Evolutionary conservation across 768 basidiomycete genomes (phyloP), one percentile per base, ranked within the genome.

Genomic region (Russula abietina): DNA sequence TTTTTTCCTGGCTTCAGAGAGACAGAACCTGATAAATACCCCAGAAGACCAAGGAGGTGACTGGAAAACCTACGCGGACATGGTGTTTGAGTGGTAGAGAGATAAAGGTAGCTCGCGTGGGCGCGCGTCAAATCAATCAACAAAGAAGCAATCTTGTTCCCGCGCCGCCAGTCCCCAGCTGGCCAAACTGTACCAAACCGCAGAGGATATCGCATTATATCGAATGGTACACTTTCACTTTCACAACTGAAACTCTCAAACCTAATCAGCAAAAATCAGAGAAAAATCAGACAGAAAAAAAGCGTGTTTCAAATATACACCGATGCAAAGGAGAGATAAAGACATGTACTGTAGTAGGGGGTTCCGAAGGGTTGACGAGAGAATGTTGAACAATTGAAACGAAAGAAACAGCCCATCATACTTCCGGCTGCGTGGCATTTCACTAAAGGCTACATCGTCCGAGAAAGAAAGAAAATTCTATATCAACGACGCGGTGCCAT

Each of bases 401-500:
- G 17, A 33, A 24, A 17, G 24, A 49, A 26, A 39, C 22, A 19
- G n/a, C 5, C 9, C 30, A 26, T 49, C 30, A 33, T 49, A 57
- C 12, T 33, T 26, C 26, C 8, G 30, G 33, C 30, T 38, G 43
- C 26, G 3, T 26, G 38, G 39, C 16, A 28, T 39, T 33, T 19
- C 28, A 43, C 26, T 43, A 55, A 43, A 30, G 39, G 38, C 26
- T 33, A 43, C 49, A 52, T 16, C 19, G 38, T 28, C 8, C 41
- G 30, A 19, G 7, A 14, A 51, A 28, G 7, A 36, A 12, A 33
- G n/a, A 14, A 17, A 67, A 48, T 39, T 60, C 72, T 74, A 85
- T 64, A 85, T 84, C 59, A 85, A 72, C 26, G 82, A 82, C 10
- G 77, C 72, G 11, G 75, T 74, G 24, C 74, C 74, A 56, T 79